These are phyloP conservation scores for Plasmodium chabaudi DNA, from an alignment of 169 alveolate species.

Conservation along the genomic window DNA sequence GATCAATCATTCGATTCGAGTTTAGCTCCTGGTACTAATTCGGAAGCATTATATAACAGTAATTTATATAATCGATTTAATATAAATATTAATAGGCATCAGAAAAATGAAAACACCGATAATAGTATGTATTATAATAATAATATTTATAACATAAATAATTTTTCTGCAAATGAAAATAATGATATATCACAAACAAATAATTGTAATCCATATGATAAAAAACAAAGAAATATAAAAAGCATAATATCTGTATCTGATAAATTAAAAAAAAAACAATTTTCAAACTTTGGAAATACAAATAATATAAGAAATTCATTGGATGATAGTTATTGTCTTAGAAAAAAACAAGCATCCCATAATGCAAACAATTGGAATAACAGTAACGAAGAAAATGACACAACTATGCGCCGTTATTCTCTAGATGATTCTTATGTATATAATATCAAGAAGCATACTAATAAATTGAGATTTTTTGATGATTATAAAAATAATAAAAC, in stretches of 20 bases:
- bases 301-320: constrained; percentile 18
- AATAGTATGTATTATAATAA: constrained; percentile 5
- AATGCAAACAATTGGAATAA: not conserved
- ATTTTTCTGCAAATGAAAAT: not conserved
- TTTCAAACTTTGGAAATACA: not conserved
- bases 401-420: constrained; percentile 12
- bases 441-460: constrained; percentile 8
- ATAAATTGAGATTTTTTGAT: constrained; percentile 10
- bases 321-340: constrained; percentile 13
- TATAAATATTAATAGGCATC: not conserved
- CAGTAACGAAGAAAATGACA: constrained; percentile 10
- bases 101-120: not conserved
- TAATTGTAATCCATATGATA: not conserved
- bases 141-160: constrained; percentile 6
- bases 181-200: constrained; percentile 12
- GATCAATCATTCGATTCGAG: not conserved
- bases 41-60: constrained; percentile 5
- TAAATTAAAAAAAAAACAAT: constrained; percentile 25
- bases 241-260: constrained; percentile 38
- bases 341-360: not conserved
- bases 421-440: constrained; percentile 4
- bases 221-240: constrained; percentile 26
- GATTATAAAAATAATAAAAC: constrained; percentile 1
- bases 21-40: not conserved
- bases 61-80: not conserved